Base-by-base conservation (phyloP, 495 filamentous ascomycete species). In the Pyronema omphalodes region DNA sequence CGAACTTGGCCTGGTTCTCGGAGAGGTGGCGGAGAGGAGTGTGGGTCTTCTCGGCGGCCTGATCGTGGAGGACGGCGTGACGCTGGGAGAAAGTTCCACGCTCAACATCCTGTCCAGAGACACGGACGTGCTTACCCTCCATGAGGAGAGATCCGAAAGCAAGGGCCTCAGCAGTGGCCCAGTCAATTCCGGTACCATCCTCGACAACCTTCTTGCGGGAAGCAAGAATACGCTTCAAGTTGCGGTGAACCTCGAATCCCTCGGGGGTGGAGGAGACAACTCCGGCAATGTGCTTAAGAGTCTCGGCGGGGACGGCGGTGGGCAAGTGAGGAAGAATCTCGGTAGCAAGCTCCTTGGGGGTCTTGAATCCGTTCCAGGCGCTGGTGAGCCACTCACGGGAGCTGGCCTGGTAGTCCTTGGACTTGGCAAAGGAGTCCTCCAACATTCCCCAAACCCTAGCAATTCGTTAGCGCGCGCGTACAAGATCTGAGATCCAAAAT, bases 71-170 rank as follows among this genome's bases (percentile, higher is more conserved):
- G 53, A 98, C 89, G 55, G 91, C 81, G 67, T 98, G 91, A 63
- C 91, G 81, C 74, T 98, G 91, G 23, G 91, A 98, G 79, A 98
- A 98, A 55, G 91, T 98, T 71, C 91, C 91, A 77, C 91, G 86
- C 76, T 98, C 89, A 53, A 98, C 91, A 73, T 98, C 91, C 73
- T 98, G 91, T 57, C 91, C 91, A 55, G 91, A 95, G 12, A 98
- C 80, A 70, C 91, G 84, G 60, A 98, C 88, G 67, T 98, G 91
- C 68, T 93, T 84, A 33, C 93, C 93, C 69, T 98, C 91, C 37
- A 74, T 76, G 58, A 88, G 86, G 46, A 98, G 76, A 36, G 86
- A 76, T 55, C 93, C 91, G 60, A 98, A 95, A 36, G 93, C 93
- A 59, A 98, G 77, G 58, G 91, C 88, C 74, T 98, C 91, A 45